A percentile compares a stretch with the other conserved stretches of the same genome.
These are phyloP conservation scores for Aspergillus calidoustus DNA, from an alignment of 2,329 filamentous ascomycete species.

Conservation along the genomic window DNA sequence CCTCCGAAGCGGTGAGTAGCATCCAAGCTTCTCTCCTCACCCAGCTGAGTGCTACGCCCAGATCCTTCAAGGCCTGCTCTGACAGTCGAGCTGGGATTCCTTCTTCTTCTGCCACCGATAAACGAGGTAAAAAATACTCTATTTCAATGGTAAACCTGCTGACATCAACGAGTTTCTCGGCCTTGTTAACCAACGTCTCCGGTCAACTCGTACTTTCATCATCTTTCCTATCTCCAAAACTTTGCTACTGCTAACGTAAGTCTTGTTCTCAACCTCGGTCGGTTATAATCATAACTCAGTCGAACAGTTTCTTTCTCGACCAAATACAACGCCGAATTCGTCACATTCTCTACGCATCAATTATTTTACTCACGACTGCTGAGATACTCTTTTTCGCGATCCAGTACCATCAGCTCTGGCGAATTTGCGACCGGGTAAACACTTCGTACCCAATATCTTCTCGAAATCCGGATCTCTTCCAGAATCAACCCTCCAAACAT, in stretches of 20 bases:
- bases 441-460: background rate
- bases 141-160: background rate
- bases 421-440: background rate
- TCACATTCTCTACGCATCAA: background rate
- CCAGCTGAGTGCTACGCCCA: too few species aligned
- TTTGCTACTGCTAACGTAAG: constrained; percentile 1
- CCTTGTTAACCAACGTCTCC: too few species aligned
- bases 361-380: background rate
- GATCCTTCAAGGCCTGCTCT: background rate
- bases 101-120: background rate
- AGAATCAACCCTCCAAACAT: background rate
- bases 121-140: background rate
- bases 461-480: background rate
- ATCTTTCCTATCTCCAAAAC: background rate
- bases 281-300: background rate
- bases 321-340: background rate
- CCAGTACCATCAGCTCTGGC: background rate
- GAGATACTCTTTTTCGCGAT: background rate
- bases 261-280: background rate
- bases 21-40: too few species aligned
- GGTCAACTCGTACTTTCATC: too few species aligned
- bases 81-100: background rate
- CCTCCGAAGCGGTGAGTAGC: too few species aligned
- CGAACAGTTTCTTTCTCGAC: background rate
- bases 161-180: background rate